These are phyloP conservation scores for Schizochytrium sp. DNA, from an alignment of 108 stramenopile genomes.

Conservation along the genomic window DNA sequence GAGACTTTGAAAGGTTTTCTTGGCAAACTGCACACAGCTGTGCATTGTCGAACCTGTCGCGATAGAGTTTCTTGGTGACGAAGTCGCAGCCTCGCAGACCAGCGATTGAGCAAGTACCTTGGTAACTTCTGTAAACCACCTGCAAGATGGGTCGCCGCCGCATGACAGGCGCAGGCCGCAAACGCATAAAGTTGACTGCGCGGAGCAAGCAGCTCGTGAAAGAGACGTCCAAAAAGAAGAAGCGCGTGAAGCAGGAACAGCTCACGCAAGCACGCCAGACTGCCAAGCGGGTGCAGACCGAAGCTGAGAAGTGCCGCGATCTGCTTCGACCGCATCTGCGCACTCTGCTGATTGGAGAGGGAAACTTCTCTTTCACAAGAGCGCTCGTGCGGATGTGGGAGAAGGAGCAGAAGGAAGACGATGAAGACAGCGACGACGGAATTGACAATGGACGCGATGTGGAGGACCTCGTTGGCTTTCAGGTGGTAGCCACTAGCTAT, in stretches of 20 bases:
- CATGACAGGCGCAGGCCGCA: not conserved
- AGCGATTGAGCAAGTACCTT: not conserved
- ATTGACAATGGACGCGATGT: not conserved
- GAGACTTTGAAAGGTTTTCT: no score
- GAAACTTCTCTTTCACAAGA: conserved; percentile 54
- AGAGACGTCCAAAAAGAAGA: not conserved
- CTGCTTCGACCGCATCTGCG: not conserved
- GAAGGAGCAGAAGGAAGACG: not conserved
- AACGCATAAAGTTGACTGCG: not conserved
- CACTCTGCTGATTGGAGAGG: conserved; percentile 47
- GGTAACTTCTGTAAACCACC: not conserved
- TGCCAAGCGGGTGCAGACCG: conserved; percentile 8
- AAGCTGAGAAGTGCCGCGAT: not conserved
- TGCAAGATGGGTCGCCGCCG: conserved; percentile 32
- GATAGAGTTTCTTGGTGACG: not conserved
- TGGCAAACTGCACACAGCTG: no score
- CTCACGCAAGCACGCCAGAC: not conserved
- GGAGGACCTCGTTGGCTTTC: conserved; percentile 57
- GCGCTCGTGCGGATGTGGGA: conserved; percentile 30
- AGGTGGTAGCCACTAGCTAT: conserved; percentile 37
- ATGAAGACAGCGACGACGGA: not conserved
- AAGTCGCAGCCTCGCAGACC: not conserved
- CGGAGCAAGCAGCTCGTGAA: conserved; percentile 55
- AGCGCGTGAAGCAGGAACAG: not conserved
- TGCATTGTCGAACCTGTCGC: no score